Evolutionary conservation across 2,329 filamentous ascomycete species (phyloP), one percentile per base, ranked within the genome.

Genomic region (Exophiala spinifera): DNA sequence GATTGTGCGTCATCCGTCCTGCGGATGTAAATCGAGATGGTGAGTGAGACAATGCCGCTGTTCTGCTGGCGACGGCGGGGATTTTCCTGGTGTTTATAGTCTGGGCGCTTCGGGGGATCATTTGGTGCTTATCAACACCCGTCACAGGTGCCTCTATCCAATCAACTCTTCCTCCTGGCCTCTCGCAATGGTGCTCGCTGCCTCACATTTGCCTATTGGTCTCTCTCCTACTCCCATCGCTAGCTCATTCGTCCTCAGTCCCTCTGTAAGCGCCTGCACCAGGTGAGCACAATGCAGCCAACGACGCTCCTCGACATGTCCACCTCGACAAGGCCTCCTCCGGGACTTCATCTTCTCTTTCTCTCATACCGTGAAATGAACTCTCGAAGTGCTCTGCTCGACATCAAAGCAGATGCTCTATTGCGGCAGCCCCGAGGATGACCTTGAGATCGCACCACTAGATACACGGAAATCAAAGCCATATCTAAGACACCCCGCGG

Each of bases 211-310:
- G 31, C 46, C 46, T 48, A 51, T 47, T 50, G 47, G 53, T 42
- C 39, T 51, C 40, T 39, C 37, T n/a, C 36, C 28, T 10, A 31
- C 8, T 11, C 28, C n/a, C 36, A 34, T n/a, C 21, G 14, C 37
- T 11, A 31, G 42, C 53, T 55, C 57, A 56, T 60, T 60, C 57
- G 57, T 47, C 34, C 20, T 52, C 31, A 31, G 36, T 36, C 23
- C 7, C 34, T 45, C 39, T 56, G 51, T 60, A 60, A 60, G 57
- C 57, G 57, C 57, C 57, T 39, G 51, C 54, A 15, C 48, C 25
- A 48, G 43, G 53, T 57, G 44, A 60, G 57, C 54, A 57, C 44
- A 28, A 37, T 45, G 31, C 55, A 51, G 21, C 25, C 25, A 39
- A 15, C 31, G 4, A 42, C 33, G 44, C 49, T 42, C 47, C 47